Conservation (phyloP, 306 rosid species). For the Quillaja saponaria region DNA sequence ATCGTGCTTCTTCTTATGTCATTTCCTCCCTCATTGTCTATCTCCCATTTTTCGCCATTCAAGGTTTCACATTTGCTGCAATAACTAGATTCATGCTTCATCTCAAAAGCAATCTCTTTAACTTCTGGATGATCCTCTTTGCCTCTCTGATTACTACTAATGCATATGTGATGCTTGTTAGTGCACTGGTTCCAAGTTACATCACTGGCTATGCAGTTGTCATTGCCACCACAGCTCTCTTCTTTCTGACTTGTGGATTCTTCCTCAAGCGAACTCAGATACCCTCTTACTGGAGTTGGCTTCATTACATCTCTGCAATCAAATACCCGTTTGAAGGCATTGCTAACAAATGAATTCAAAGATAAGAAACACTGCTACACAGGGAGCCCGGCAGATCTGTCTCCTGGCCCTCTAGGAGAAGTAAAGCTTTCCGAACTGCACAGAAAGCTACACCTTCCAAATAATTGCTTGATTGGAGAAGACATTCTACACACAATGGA, state of each 20-base stretch:
- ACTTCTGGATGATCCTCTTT: constrained; percentile 70
- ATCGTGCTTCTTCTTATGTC: constrained; percentile 83
- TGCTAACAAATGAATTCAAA: constrained; percentile 76
- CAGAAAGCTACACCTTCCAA: not conserved
- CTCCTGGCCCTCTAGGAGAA: constrained; percentile 71
- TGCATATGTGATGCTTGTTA: constrained; percentile 86
- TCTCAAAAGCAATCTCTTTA: constrained; percentile 43
- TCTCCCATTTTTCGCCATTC: constrained; percentile 85
- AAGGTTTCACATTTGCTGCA: constrained; percentile 80
- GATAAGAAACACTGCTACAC: constrained; percentile 54
- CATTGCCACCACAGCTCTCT: constrained; percentile 88
- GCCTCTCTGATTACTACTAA: constrained; percentile 86
- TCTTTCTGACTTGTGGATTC: constrained; percentile 89
- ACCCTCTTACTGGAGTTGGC: constrained; percentile 71
- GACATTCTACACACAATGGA: constrained; percentile 71
- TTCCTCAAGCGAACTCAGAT: constrained; percentile 69
- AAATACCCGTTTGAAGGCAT: constrained; percentile 88
- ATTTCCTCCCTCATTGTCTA: constrained; percentile 78
- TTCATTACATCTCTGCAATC: constrained; percentile 81
- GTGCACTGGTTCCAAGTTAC: constrained; percentile 91
- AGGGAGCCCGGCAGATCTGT: constrained; percentile 52
- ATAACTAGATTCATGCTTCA: constrained; percentile 60
- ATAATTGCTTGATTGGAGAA: constrained; percentile 60
- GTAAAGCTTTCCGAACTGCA: constrained; percentile 42
- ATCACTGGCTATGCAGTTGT: constrained; percentile 87